A percentile compares a stretch with the other conserved stretches of the same genome.
These are phyloP conservation scores for Pascua sp. DNA, from an alignment of 1,284 basidiomycete species.

Conservation along the genomic window DNA sequence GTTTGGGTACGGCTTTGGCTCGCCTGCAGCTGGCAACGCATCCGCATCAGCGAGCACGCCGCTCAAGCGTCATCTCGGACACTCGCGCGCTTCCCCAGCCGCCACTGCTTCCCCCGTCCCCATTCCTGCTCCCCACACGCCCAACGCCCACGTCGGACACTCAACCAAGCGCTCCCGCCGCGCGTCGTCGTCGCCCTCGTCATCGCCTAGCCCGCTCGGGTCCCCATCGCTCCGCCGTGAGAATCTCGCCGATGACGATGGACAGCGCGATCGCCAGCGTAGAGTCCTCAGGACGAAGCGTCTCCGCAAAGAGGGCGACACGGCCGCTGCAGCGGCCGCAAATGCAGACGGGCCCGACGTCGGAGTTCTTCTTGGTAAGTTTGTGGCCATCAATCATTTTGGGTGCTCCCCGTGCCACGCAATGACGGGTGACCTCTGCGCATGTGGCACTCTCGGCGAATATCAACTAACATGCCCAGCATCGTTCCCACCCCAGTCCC, in stretches of 20 bases:
- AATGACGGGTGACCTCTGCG: too few species aligned
- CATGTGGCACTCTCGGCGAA: too few species aligned
- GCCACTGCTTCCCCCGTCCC: not conserved
- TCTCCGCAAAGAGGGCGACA: constrained; percentile 19
- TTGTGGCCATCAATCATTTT: not conserved
- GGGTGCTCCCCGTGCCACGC: too few species aligned
- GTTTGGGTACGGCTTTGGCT: constrained; percentile 15
- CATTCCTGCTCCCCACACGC: not conserved
- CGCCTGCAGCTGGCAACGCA: constrained; percentile 2
- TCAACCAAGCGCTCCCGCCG: constrained; percentile 23
- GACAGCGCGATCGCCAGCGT: constrained; percentile 4
- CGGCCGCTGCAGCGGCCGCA: not conserved
- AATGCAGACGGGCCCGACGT: constrained; percentile 31
- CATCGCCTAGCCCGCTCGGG: constrained; percentile 23
- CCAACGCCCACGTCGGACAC: constrained; percentile 17
- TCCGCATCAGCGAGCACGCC: constrained; percentile 4
- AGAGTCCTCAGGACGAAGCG: constrained; percentile 25
- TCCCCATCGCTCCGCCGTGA: constrained; percentile 15
- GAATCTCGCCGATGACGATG: constrained; percentile 18
- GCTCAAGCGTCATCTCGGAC: constrained; percentile 4
- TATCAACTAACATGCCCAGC: constrained; percentile 14
- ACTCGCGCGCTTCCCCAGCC: constrained; percentile 12
- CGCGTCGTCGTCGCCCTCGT: constrained; percentile 24
- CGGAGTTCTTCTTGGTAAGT: constrained; percentile 42
- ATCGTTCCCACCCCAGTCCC: constrained; percentile 36